A percentile compares a stretch with the other conserved stretches of the same genome.
phyloP scores from a whole-genome alignment of 1,284 basidiomycete species.

The Sporisorium sorghi region DNA sequence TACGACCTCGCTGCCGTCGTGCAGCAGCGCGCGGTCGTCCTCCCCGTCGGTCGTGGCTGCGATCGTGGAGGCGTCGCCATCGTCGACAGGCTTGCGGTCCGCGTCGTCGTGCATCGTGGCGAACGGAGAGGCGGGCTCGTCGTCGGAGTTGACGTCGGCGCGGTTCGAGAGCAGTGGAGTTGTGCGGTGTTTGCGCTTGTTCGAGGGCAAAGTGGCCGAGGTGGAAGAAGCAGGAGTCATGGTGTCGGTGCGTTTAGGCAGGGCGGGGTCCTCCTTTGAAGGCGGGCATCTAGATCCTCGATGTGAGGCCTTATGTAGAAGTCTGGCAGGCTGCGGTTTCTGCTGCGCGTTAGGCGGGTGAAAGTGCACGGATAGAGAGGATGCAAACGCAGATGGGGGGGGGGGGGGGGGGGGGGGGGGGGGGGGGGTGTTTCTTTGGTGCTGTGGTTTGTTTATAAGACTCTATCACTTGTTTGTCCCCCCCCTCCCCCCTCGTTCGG shows the following conservation, averaged over 20 bases:
- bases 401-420: too few relatives aligned
- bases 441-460: too few relatives aligned
- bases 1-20: neutral
- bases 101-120: conserved; percentile 4
- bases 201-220: neutral
- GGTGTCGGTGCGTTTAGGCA: conserved; percentile 18
- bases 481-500: too few relatives aligned
- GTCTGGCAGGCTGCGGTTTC: too few relatives aligned
- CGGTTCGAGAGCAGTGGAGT: conserved; percentile 26
- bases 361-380: too few relatives aligned
- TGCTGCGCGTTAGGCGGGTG: too few relatives aligned
- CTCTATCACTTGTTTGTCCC: too few relatives aligned
- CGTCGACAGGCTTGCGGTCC: neutral
- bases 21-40: neutral
- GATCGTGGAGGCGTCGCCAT: conserved; percentile 4
- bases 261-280: conserved; percentile 34
- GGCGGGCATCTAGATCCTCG: conserved; percentile 6
- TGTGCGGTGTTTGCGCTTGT: conserved; percentile 17
- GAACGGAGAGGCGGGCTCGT: too few relatives aligned
- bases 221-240: neutral
- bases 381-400: neutral
- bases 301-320: too few relatives aligned
- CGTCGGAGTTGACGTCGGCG: too few relatives aligned
- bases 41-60: neutral
- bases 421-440: too few relatives aligned